Evolutionary conservation across 2,329 filamentous ascomycete genomes (phyloP).

Genomic region (Pseudogymnoascus sp.): DNA sequence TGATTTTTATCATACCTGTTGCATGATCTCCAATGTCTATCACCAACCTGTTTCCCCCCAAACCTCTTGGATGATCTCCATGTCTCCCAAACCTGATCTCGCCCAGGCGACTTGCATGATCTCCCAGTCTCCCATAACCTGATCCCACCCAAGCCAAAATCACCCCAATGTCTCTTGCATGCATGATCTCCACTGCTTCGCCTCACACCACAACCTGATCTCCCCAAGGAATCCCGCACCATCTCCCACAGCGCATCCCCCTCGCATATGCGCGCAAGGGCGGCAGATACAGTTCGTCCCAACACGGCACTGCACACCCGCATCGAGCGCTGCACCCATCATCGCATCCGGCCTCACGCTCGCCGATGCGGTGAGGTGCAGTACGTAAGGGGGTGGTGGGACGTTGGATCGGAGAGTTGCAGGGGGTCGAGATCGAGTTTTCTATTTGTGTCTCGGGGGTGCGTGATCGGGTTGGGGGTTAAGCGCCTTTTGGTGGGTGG

Average conservation of each 20-base stretch:
- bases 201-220: neutral
- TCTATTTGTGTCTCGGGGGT: neutral
- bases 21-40: neutral
- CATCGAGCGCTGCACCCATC: neutral
- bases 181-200: neutral
- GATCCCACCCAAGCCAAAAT: neutral
- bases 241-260: neutral
- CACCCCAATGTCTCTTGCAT: neutral
- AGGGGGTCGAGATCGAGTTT: slow-evolving; percentile 1
- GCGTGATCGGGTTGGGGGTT: neutral
- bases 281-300: neutral
- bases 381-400: neutral
- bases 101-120: neutral
- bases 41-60: neutral
- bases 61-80: neutral
- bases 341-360: neutral
- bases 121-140: neutral
- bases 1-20: neutral
- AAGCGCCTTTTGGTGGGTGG: neutral
- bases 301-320: neutral
- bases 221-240: neutral
- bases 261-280: neutral
- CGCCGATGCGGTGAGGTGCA: neutral
- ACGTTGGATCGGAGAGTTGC: neutral
- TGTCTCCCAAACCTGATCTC: neutral